Evolutionary conservation across 306 rosid species (phyloP).

Genomic region (Quercus parvula): DNA sequence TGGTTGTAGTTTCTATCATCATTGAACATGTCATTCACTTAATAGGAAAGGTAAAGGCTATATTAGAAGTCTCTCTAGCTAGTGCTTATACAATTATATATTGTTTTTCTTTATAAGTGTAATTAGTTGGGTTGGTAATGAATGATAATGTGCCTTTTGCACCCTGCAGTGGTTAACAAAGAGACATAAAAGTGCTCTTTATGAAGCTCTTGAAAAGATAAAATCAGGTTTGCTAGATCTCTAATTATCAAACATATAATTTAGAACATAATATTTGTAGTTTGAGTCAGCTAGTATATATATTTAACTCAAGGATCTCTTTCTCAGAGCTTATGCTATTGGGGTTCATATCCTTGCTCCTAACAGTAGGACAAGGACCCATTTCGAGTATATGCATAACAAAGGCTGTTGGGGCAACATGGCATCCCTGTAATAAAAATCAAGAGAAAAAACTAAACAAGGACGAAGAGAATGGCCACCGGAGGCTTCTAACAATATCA

Average conservation of each 20-base stretch:
- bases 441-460: not conserved
- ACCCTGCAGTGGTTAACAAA: constrained; percentile 68
- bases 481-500: constrained; percentile 34
- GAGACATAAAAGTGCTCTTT: constrained; percentile 62
- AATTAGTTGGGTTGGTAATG: not conserved
- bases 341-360: constrained; percentile 83
- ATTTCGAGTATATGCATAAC: constrained; percentile 70
- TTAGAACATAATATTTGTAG: too few relatives aligned
- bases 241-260: too few relatives aligned
- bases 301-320: not conserved
- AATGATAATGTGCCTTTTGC: not conserved
- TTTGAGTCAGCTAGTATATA: not conserved
- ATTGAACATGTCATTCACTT: constrained; percentile 71
- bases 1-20: constrained; percentile 60
- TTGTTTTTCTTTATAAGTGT: too few relatives aligned
- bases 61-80: not conserved
- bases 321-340: constrained; percentile 69
- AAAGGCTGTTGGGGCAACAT: constrained; percentile 43
- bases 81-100: too few relatives aligned
- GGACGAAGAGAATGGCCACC: constrained; percentile 1
- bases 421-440: constrained; percentile 65
- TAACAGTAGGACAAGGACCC: constrained; percentile 59
- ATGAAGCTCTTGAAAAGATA: constrained; percentile 64
- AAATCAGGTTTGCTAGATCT: constrained; percentile 58
- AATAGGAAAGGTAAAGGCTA: constrained; percentile 43